These are phyloP conservation scores for Polytolypa hystricis DNA, from an alignment of 2,329 filamentous ascomycete genomes.

Conservation along the genomic window DNA sequence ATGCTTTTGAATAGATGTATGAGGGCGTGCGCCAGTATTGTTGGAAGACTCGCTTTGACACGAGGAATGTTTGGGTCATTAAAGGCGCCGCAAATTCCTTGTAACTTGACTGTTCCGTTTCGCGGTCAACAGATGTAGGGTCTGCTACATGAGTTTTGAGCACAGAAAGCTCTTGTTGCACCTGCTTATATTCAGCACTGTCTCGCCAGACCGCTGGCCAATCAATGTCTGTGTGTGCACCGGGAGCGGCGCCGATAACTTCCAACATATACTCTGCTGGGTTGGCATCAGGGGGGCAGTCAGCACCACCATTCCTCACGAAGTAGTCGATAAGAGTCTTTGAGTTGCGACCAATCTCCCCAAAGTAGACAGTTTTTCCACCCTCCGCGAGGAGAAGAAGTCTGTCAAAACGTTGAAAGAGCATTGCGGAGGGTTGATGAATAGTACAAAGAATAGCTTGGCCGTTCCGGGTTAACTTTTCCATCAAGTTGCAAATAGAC, in stretches of 20 bases:
- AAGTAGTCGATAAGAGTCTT: slow-evolving; percentile 52
- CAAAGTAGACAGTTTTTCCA: slow-evolving; percentile 58
- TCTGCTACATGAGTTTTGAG: slow-evolving; percentile 45
- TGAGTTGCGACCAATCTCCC: slow-evolving; percentile 51
- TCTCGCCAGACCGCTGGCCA: slow-evolving; percentile 44
- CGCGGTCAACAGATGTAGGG: slow-evolving; percentile 14
- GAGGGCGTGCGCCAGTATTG: slow-evolving; percentile 85
- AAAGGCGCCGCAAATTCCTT: slow-evolving; percentile 74
- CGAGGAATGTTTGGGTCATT: slow-evolving; percentile 52
- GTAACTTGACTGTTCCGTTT: slow-evolving; percentile 2
- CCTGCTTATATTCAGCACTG: slow-evolving; percentile 40
- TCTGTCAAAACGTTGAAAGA: slow-evolving; percentile 74
- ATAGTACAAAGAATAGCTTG: slow-evolving; percentile 96
- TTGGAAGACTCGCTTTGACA: slow-evolving; percentile 67
- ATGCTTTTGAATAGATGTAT: slow-evolving; percentile 66
- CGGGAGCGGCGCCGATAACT: slow-evolving; percentile 47
- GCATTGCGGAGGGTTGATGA: slow-evolving; percentile 85
- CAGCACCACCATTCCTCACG: slow-evolving; percentile 49
- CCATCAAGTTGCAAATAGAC: slow-evolving; percentile 76
- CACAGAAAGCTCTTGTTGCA: slow-evolving; percentile 52
- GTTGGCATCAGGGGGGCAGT: slow-evolving; percentile 52
- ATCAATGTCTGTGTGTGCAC: slow-evolving; percentile 47
- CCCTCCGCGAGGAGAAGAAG: slow-evolving; percentile 53
- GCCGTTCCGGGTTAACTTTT: slow-evolving; percentile 81
- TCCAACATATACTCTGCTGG: slow-evolving; percentile 66